Base-by-base conservation (phyloP, 768 basidiomycete genomes). In the Boletus subcaerulescens region DNA sequence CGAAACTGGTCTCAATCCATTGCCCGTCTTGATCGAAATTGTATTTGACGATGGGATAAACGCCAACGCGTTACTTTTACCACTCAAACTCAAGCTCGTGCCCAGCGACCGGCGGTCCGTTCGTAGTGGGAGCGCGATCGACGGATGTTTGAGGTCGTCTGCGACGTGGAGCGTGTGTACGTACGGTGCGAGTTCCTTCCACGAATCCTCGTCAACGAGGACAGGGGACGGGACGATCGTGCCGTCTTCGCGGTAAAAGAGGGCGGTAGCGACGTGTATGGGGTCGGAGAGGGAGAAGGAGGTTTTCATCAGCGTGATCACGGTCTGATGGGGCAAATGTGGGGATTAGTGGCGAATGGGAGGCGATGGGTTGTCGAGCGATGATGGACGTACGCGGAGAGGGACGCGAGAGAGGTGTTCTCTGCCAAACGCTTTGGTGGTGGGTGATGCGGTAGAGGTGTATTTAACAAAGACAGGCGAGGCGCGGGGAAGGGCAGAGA, bases 191-290 rank as follows among this genome's bases (percentile, higher is more conserved):
- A 70, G 66, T 32, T 72, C 24, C 24, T 26, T 26, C 24, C 1
- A 26, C 24, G 24, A 26, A 5, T 26, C 24, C 7, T 26, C 24
- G 7, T 26, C 7, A 5, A 26, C 5, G 1, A 26, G 5, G 5
- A 26, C 24, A 2, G 24, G 24, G 0, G 24, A 6, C 7, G 3
- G 24, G 5, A 6, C 22, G 36, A 72, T 33, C 39, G 60, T 55
- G 31, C 70, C 70, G 31, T 70, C 69, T 41, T 70, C 69, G 47
- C 66, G 56, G 41, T 62, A 71, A 45, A 70, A 72, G 46, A 57
- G 31, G 10, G 69, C 70, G 14, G 61, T 53, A 18, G 56, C 36
- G 18, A 70, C 24, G 18, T 48, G 62, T 24, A 66, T 17, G 48
- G 56, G 59, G 18, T 66, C 62, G 1, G 62, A 15, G 43, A 70